Conservation (phyloP, 2,329 filamentous ascomycete genomes). For the Gnomoniopsis sp. region DNA sequence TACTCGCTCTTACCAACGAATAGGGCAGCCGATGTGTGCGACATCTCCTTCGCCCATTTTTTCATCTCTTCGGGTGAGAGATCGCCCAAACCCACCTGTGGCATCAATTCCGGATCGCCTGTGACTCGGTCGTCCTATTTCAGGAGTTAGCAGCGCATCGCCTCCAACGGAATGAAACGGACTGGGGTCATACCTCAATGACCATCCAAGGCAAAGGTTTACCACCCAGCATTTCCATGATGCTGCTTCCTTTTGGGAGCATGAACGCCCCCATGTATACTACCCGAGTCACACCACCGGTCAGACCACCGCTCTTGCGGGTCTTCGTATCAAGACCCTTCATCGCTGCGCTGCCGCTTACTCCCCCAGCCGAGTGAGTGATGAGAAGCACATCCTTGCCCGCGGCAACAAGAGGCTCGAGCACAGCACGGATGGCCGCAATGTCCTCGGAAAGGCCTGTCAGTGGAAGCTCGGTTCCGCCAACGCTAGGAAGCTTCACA, state of each 20-base stretch:
- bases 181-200: conserved; percentile 3
- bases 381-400: conserved; percentile 39
- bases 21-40: conserved; percentile 15
- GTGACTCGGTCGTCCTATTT: conserved; percentile 17
- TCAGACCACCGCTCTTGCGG: conserved; percentile 27
- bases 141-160: not conserved
- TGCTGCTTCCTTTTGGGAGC: conserved; percentile 20
- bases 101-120: conserved; percentile 5
- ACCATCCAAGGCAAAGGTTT: conserved; percentile 25
- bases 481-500: conserved; percentile 7
- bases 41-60: conserved; percentile 16
- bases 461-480: conserved; percentile 5
- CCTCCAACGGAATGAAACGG: not conserved
- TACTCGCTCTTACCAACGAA: conserved; percentile 15
- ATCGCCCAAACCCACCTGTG: conserved; percentile 17
- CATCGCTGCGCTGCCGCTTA: conserved; percentile 35
- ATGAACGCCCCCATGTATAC: conserved; percentile 33
- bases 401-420: conserved; percentile 25
- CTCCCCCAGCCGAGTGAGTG: conserved; percentile 42
- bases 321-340: conserved; percentile 31
- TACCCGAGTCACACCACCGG: conserved; percentile 35
- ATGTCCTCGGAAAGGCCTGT: conserved; percentile 11
- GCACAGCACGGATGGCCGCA: conserved; percentile 1
- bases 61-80: conserved; percentile 3
- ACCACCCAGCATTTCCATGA: conserved; percentile 22